Conservation (phyloP, 495 filamentous ascomycete genomes). For the Neurospora sp. region DNA sequence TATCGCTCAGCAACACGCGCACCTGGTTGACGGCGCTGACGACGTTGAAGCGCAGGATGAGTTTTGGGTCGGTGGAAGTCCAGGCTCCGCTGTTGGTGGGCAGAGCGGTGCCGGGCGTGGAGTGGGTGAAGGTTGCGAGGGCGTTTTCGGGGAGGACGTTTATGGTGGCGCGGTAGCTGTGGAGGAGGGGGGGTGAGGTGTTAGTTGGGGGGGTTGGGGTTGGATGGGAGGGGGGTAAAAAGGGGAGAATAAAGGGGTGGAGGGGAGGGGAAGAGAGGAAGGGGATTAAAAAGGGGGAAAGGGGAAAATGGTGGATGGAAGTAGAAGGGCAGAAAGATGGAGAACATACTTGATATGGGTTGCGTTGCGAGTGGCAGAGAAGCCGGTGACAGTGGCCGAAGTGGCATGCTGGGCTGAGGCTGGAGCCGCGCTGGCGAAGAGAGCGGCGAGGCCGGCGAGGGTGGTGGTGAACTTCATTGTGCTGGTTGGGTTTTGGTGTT, state of each 20-base stretch:
- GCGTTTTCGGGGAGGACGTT: conserved; percentile 2
- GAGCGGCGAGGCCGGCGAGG: neutral
- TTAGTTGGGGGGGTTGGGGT: too few species aligned
- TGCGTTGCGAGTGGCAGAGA: neutral
- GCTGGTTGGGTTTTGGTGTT: neutral
- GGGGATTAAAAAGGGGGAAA: neutral
- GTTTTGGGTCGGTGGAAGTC: neutral
- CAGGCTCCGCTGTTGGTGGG: neutral
- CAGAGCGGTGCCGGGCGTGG: neutral
- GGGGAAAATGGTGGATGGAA: too few species aligned
- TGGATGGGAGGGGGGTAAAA: too few species aligned
- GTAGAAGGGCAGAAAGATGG: neutral
- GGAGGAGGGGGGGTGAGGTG: too few species aligned
- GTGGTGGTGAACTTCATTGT: conserved; percentile 2
- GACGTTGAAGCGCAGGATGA: neutral
- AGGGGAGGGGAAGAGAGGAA: neutral
- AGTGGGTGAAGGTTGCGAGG: conserved; percentile 1
- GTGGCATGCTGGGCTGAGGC: neutral
- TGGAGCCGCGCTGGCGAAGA: neutral
- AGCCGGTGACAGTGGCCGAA: neutral
- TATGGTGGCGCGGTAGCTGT: neutral
- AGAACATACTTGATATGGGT: neutral
- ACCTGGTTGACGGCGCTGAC: neutral
- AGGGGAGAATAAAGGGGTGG: neutral
- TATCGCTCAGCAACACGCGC: neutral